Evolutionary conservation across 345 rosid species (phyloP).

Genomic region (Raphanus sativus): DNA sequence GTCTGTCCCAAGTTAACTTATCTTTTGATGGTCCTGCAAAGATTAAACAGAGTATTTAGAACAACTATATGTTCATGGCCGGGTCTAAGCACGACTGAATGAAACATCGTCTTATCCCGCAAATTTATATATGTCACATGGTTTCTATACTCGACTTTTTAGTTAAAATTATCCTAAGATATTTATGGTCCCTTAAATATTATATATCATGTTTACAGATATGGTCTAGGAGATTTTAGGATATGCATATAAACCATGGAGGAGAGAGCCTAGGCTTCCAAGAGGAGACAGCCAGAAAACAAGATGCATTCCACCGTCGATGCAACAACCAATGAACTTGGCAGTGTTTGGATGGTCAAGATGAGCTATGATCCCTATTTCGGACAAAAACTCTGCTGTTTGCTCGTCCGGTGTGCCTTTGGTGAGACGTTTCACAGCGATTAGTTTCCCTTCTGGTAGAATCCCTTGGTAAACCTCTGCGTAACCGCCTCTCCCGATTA

Average conservation of each 20-base stretch:
- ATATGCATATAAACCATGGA: conserved; percentile 54
- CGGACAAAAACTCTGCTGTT: conserved; percentile 64
- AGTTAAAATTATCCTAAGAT: too few species aligned
- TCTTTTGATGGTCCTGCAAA: conserved; percentile 48
- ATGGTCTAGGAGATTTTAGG: too few species aligned
- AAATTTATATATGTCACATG: background rate
- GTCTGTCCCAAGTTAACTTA: conserved; percentile 69
- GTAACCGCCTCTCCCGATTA: conserved; percentile 88
- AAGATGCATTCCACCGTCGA: conserved; percentile 84
- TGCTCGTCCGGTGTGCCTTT: conserved; percentile 76
- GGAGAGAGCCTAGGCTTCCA: conserved; percentile 78
- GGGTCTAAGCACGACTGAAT: background rate
- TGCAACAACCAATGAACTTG: conserved; percentile 80
- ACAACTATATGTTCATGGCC: background rate
- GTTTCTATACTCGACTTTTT: too few species aligned
- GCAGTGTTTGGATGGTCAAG: conserved; percentile 87
- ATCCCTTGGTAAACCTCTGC: conserved; percentile 84
- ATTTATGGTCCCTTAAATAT: too few species aligned
- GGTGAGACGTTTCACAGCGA: conserved; percentile 71
- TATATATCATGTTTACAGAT: too few species aligned
- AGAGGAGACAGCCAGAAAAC: conserved; percentile 69
- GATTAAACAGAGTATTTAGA: background rate
- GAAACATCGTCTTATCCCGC: background rate
- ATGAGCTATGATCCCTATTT: conserved; percentile 85
- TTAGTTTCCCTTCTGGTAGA: conserved; percentile 57